Evolutionary conservation across 169 alveolate species (phyloP), one percentile per base, ranked within the genome.

Genomic region (Plasmodium vinckei): DNA sequence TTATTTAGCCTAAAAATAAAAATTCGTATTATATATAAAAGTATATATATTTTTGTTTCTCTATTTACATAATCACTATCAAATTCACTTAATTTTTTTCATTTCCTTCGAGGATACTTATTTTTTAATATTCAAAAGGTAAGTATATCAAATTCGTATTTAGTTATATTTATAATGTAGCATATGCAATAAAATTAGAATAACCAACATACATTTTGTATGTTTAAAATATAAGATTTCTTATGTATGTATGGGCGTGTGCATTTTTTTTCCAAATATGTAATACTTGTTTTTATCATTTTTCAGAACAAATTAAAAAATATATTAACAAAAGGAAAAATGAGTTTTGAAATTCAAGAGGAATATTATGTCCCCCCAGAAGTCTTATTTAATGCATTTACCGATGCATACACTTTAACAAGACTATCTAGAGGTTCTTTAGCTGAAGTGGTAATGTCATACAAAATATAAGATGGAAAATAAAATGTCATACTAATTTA

Each of bases 291-390:
- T 44, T 25, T 39, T 67, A 17, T 15, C 5, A 67, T 15, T 67
- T 42, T 61, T 10, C 23, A 12, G 42, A 4, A 33, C 4, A 33
- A 33, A 33, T 33, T 33, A 3, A 33, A 33, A 33, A 33, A 33
- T 33, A 33, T 33, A 33, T 3, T 33, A 33, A 33, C 0, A 33
- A 27, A n/a, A 6, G 9, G 12, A 17, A 64, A 49, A 68, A 79
- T 79, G 89, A 79, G 82, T 47, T 79, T 79, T 60, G 68, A 60
- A 13, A 65, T 79, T 12, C 61, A 65, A 46, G 59, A 79, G 25
- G 89, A 79, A 39, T 79, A 65, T 69, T 79, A 79, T 56, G 89
- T 79, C 44, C 89, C 89, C 47, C 79, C 89, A 54, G 89, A 65
- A 15, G 82, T 79, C 17, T 57, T 79, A 10, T 79, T 79, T 33